Evolutionary conservation across 805 yeast species (phyloP).

Genomic region (Isabelozyma pseudorhagii): DNA sequence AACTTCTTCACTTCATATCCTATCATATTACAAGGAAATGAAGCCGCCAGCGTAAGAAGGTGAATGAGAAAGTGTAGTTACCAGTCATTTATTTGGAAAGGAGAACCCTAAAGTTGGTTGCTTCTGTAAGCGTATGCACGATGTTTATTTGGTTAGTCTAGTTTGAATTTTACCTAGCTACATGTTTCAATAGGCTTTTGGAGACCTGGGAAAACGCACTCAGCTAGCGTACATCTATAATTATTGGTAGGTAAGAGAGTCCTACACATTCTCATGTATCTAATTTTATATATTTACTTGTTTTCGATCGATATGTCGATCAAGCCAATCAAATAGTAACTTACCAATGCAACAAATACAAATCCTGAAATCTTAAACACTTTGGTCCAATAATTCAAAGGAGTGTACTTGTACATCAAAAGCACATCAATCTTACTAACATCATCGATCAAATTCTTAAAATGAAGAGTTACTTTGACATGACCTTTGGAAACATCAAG

Average conservation of each 20-base stretch:
- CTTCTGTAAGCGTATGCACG: too few relatives aligned
- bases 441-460: conserved; percentile 65
- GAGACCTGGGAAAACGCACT: too few relatives aligned
- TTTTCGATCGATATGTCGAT: conserved; percentile 28
- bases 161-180: too few relatives aligned
- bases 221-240: too few relatives aligned
- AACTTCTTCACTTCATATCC: too few relatives aligned
- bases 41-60: too few relatives aligned
- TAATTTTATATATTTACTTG: background rate
- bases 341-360: conserved; percentile 56
- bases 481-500: conserved; percentile 80
- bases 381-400: conserved; percentile 53
- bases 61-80: too few relatives aligned
- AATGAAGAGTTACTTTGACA: conserved; percentile 61
- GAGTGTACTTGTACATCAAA: conserved; percentile 61
- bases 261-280: background rate
- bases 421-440: conserved; percentile 53
- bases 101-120: too few relatives aligned
- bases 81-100: too few relatives aligned
- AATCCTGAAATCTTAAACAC: conserved; percentile 65
- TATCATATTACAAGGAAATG: too few relatives aligned
- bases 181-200: too few relatives aligned
- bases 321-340: conserved; percentile 45
- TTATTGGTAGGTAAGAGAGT: conserved; percentile 9
- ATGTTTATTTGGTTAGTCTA: too few relatives aligned